Evolutionary conservation across 2,329 filamentous ascomycete species (phyloP).

Genomic region (Beauveria varroae): DNA sequence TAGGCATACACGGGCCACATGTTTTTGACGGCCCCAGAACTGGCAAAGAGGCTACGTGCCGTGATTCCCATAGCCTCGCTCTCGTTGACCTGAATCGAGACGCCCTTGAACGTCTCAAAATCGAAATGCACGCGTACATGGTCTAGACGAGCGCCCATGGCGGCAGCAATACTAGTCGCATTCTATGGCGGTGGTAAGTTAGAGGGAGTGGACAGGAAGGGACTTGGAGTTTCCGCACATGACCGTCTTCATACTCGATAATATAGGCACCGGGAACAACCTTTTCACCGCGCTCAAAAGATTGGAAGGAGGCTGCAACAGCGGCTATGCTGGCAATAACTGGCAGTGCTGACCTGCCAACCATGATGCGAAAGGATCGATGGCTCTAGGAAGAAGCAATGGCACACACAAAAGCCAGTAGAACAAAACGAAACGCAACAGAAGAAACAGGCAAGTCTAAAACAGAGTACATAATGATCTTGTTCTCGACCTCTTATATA

Average conservation of each 20-base stretch:
- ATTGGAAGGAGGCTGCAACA: not conserved
- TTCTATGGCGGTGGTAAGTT: not conserved
- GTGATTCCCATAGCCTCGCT: not conserved
- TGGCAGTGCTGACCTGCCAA: not conserved
- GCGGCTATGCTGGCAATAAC: not conserved
- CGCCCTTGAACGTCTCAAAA: constrained; percentile 4
- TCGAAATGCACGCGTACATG: not conserved
- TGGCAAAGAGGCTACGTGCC: not conserved
- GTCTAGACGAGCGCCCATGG: constrained; percentile 2
- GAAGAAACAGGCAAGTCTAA: no score
- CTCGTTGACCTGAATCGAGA: not conserved
- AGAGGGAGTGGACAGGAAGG: not conserved
- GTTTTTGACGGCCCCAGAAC: not conserved
- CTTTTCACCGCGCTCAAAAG: not conserved
- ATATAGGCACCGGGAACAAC: not conserved
- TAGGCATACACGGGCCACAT: constrained; percentile 6
- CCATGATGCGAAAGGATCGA: not conserved
- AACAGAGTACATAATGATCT: no score
- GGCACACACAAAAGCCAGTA: not conserved
- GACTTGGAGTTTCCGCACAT: not conserved
- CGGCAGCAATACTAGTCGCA: not conserved
- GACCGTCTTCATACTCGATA: not conserved
- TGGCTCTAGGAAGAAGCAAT: not conserved
- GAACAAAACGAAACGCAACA: no score
- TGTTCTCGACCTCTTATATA: not conserved